A percentile compares a stretch with the other conserved stretches of the same genome.
phyloP scores from a whole-genome alignment of 768 basidiomycete species.

The Trametes cubensis region DNA sequence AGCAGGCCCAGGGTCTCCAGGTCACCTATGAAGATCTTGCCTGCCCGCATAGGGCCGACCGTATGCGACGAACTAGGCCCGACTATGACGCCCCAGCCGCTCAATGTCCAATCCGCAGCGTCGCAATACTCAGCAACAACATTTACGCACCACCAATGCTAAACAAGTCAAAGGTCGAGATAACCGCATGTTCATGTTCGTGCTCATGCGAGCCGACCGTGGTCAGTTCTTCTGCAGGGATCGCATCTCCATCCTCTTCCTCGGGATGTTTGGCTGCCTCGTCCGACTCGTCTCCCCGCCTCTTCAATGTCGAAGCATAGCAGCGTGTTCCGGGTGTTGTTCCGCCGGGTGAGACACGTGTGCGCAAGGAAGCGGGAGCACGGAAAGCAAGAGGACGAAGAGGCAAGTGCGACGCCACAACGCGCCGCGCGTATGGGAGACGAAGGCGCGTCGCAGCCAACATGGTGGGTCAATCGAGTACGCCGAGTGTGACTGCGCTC shows the following conservation, averaged over 20 bases:
- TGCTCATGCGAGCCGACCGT: conserved; percentile 21
- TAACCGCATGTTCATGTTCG: conserved; percentile 77
- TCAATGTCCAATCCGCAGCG: conserved; percentile 5
- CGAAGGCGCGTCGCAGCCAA: conserved; percentile 15
- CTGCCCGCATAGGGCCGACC: conserved; percentile 88
- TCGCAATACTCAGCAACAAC: not conserved
- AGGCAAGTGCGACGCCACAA: conserved; percentile 6
- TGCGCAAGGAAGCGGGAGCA: not conserved
- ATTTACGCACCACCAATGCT: conserved; percentile 74
- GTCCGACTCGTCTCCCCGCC: conserved; percentile 1
- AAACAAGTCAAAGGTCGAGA: conserved; percentile 92
- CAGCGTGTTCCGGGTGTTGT: conserved; percentile 4
- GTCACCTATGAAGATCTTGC: conserved; percentile 83
- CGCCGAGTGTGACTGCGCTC: not conserved
- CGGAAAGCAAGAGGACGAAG: not conserved
- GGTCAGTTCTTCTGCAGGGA: conserved; percentile 24
- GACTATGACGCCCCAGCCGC: conserved; percentile 35
- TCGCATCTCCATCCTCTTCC: conserved; percentile 18
- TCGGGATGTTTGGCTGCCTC: conserved; percentile 2
- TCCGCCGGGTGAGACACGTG: not conserved
- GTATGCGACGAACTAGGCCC: conserved; percentile 69
- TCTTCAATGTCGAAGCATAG: not conserved
- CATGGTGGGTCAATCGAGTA: conserved; percentile 3
- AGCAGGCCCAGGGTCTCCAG: conserved; percentile 68
- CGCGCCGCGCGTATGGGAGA: conserved; percentile 16